Evolutionary conservation across 106 monocot genomes (phyloP).

Genomic region (Dendrobium catenatum): DNA sequence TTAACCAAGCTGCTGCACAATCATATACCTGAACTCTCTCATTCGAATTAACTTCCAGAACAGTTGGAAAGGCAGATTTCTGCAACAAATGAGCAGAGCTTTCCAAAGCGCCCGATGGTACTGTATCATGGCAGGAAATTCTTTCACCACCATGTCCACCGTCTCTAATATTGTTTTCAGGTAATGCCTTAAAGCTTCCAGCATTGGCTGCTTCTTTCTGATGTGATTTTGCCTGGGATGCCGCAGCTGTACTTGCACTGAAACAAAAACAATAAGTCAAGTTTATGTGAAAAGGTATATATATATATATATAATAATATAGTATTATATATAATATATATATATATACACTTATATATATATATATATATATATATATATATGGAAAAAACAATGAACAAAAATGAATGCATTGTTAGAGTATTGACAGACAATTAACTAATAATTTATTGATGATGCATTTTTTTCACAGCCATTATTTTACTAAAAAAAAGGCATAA

Average conservation of each 20-base stretch:
- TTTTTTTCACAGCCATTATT: not conserved
- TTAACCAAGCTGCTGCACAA: not conserved
- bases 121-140: slow-evolving; percentile 6
- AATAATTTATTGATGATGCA: too few relatives aligned
- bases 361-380: not conserved
- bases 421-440: too few relatives aligned
- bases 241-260: slow-evolving; percentile 36
- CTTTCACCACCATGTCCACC: slow-evolving; percentile 21
- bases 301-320: too few relatives aligned
- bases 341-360: too few relatives aligned
- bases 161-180: slow-evolving; percentile 16
- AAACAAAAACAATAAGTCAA: not conserved
- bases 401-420: too few relatives aligned
- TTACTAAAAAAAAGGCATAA: not conserved
- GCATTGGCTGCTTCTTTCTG: slow-evolving; percentile 21
- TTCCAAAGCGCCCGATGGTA: not conserved
- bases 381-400: not conserved
- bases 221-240: slow-evolving; percentile 17
- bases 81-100: not conserved
- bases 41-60: slow-evolving; percentile 31
- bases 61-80: slow-evolving; percentile 15
- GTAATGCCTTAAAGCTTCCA: slow-evolving; percentile 9
- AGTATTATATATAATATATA: too few relatives aligned
- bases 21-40: slow-evolving; percentile 21
- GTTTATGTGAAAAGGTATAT: not conserved